Base-by-base conservation (phyloP, 1,284 basidiomycete species). In the Cutaneotrichosporon dermatis region DNA sequence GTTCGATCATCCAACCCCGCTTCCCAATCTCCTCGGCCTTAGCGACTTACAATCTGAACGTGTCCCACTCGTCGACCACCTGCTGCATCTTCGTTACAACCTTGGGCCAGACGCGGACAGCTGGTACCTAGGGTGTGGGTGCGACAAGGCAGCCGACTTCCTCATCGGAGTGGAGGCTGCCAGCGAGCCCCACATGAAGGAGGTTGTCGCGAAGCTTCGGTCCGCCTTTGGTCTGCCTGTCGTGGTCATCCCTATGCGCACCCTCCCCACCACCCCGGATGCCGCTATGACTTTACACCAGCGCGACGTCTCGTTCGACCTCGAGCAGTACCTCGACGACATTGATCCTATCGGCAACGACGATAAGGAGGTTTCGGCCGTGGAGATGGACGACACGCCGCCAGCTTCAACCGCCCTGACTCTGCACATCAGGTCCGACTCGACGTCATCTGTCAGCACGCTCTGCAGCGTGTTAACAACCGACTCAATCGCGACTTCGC, bases 311-410 rank as follows among this genome's bases (percentile, higher is more conserved):
- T 68, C 69, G 9, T 70, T 72, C 52, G 71, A 74, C 55, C 61
- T 74, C 7, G 73, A 73, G n/a, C 63, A 68, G 46, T 74, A 72
- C 55, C 55, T 72, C 41, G 59, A 57, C 11, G 69, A 70, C 43
- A 64, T 72, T 25, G 25, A 13, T 10, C 41, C 40, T 1, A 13
- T 44, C 34, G 55, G 42, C 6, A 33, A 25, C 37, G 55, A 51
- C n/a, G 15, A 10, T 36, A 36, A 36, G 33, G 6, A 25, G 33
- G 6, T 33, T 8, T 12, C 12, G 6, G 34, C 13, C 46, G 34
- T 36, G 12, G 25, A 25, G 25, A 25, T 25, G 25, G 25, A 25
- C 25, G 25, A 25, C 25, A 25, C 25, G 25, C 25, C 25, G 25
- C 25, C 25, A 49, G 33, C 34, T 40, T 40, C 39, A 12, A 25